Base-by-base conservation (phyloP, 2,329 filamentous ascomycete species). In the Clonostachys chloroleuca region DNA sequence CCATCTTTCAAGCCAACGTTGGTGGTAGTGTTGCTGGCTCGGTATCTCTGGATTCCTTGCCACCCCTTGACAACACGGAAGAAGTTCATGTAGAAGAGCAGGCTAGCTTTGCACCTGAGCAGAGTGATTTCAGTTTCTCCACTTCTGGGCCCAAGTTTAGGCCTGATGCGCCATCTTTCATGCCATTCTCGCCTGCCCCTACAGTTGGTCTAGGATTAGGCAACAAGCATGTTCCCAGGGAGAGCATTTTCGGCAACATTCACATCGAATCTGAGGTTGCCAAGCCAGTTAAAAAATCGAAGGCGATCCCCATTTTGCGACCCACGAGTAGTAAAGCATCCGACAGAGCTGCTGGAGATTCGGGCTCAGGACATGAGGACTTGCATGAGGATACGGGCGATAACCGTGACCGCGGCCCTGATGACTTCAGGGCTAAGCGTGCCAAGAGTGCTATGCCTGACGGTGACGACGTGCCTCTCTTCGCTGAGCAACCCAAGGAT, bases 301-400 rank as follows among this genome's bases (percentile, higher is more conserved):
- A 94, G 68, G 90, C 90, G 10, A 80, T 96, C 47, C 87, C 91
- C 0, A 95, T 96, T 52, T 68, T 92, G 10, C 77, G 76, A 37
- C 87, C 88, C 2, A 74, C 82, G 48, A 83, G 73, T 56, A 67
- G 52, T 70, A 73, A 54, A 64, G 24, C 24, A 30, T 30, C 24
- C 6, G 24, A 30, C 24, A 10, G 9, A 30, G 24, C 9, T 30
- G 24, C 24, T 30, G 24, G 24, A 30, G 24, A 30, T 30, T 10
- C 8, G 24, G 24, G 24, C 24, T 39, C 36, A 14, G 36, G 7
- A n/a, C 14, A 39, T 8, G 36, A 39, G 17, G 36, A 39, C 14
- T 7, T 3, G 9, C 14, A 39, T 14, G 61, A 63, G 30, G 56
- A 52, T n/a, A 47, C 51, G 1, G 51, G 54, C 7, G 62, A 86